Evolutionary conservation across 164 flowering plant genomes (phyloP), one percentile per base, ranked within the genome.

Genomic region (Chimonanthus salicifolius): DNA sequence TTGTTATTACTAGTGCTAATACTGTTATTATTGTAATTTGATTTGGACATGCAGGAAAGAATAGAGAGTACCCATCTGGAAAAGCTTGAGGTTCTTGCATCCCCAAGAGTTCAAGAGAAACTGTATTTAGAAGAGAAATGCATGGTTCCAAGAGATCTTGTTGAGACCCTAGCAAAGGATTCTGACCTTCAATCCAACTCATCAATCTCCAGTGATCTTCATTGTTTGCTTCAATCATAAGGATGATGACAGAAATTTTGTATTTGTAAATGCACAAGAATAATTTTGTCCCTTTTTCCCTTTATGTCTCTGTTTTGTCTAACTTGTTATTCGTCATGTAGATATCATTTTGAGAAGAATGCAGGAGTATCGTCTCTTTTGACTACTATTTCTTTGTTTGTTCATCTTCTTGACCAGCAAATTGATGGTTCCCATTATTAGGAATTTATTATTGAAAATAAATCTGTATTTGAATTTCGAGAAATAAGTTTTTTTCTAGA

Each of bases 121-220:
- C 77, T 92, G n/a, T 89, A 80, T 71, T n/a, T 65, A 4, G 84
- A 79, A 48, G 89, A 86, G 75, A 86, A 84, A 65, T 92, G 97
- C 74, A 72, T 92, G 80, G 86, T 85, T 68, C 85, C 92, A 7
- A 69, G 16, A 60, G 68, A 73, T 3, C 74, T 81, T 46, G 68
- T 86, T 9, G 43, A 80, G 74, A n/a, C 66, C 21, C n/a, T 88
- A 6, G 75, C 77, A 46, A 74, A 79, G 43, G 72, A 83, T 69
- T 62, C 49, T 10, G 74, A 82, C 9, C 43, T 78, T 7, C 69
- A 76, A 49, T 76, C 74, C 4, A 58, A 75, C 9, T 68, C 78
- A 13, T 67, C 76, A n/a, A 64, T 78, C 49, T 73, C 76, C 51
- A 71, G 50, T 8, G 70, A 69, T 4, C 60, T 76, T 16, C 7